Percentiles rank a stretch among this genome's conserved stretches.
phyloP scores from a whole-genome alignment of 83 land plant genomes.

The Diphasiastrum complanatum region DNA sequence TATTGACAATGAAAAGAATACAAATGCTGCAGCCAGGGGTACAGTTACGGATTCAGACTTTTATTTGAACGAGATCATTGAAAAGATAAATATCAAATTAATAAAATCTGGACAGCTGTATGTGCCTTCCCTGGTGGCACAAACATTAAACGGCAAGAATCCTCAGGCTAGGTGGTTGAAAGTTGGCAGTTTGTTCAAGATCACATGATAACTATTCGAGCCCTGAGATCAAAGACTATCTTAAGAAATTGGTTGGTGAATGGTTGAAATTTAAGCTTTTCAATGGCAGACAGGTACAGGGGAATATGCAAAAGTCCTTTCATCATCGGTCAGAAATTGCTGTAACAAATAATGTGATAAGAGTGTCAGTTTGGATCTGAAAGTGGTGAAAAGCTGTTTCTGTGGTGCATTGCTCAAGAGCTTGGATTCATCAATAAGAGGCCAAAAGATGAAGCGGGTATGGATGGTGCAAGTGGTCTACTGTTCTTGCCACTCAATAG shows the following conservation, averaged over 20 bases:
- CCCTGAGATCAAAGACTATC: slow-evolving; percentile 10
- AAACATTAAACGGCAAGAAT: slow-evolving; percentile 38
- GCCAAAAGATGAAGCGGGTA: slow-evolving; percentile 12
- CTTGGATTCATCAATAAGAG: slow-evolving; percentile 5
- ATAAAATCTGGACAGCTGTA: slow-evolving; percentile 54
- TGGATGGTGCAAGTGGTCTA: slow-evolving; percentile 59
- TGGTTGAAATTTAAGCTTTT: slow-evolving; percentile 72
- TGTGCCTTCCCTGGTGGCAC: slow-evolving; percentile 43
- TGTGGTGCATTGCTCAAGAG: slow-evolving; percentile 40
- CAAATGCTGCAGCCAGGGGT: no score
- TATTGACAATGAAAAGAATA: no score
- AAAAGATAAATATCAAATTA: slow-evolving; percentile 32
- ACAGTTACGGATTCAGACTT: slow-evolving; percentile 1
- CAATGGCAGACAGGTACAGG: no score
- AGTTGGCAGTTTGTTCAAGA: slow-evolving; percentile 45
- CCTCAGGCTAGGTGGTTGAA: slow-evolving; percentile 56
- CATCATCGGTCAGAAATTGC: no score
- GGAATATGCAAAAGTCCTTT: no score
- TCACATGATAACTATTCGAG: not conserved
- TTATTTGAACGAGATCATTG: slow-evolving; percentile 36
- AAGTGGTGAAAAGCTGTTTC: slow-evolving; percentile 6
- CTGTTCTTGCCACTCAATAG: slow-evolving; percentile 46
- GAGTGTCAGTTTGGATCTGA: no score
- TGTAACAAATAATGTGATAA: no score
- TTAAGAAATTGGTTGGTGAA: slow-evolving; percentile 20